Percentiles rank a stretch among this genome's conserved stretches.
These are phyloP conservation scores for Penicillium taxi DNA, from an alignment of 495 filamentous ascomycete genomes.

Conservation along the genomic window DNA sequence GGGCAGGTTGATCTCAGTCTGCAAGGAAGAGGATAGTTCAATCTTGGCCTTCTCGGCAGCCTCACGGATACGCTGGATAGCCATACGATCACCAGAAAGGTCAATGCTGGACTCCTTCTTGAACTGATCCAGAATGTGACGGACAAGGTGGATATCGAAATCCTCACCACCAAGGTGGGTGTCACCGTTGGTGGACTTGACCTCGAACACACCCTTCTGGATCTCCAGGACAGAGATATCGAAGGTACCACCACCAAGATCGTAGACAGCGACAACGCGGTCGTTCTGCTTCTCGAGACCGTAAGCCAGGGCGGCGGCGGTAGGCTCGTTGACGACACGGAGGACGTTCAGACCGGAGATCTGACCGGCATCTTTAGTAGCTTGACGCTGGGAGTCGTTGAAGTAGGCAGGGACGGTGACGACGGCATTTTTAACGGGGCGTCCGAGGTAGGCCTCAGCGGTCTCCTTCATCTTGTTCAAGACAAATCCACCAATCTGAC, in stretches of 20 bases:
- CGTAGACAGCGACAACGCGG: constrained; percentile 88
- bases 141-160: constrained; percentile 94
- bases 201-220: constrained; percentile 96
- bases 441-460: constrained; percentile 82
- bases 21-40: constrained; percentile 89
- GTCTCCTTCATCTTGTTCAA: constrained; percentile 99
- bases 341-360: constrained; percentile 93
- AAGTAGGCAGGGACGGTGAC: constrained; percentile 97
- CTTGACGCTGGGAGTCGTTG: constrained; percentile 96
- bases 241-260: constrained; percentile 97
- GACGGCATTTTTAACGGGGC: constrained; percentile 86
- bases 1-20: constrained; percentile 90
- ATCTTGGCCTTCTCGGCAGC: constrained; percentile 99
- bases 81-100: constrained; percentile 90
- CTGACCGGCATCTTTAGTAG: constrained; percentile 95
- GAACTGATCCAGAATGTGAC: constrained; percentile 89
- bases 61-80: constrained; percentile 97
- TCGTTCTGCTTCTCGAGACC: constrained; percentile 91
- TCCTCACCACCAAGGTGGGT: constrained; percentile 97
- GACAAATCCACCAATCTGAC: constrained; percentile 95
- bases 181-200: constrained; percentile 98
- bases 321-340: constrained; percentile 95
- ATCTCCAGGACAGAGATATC: constrained; percentile 98
- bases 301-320: constrained; percentile 89
- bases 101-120: constrained; percentile 94